Evolutionary conservation across 164 flowering plant species (phyloP).

Genomic region (Brasenia schreberi): DNA sequence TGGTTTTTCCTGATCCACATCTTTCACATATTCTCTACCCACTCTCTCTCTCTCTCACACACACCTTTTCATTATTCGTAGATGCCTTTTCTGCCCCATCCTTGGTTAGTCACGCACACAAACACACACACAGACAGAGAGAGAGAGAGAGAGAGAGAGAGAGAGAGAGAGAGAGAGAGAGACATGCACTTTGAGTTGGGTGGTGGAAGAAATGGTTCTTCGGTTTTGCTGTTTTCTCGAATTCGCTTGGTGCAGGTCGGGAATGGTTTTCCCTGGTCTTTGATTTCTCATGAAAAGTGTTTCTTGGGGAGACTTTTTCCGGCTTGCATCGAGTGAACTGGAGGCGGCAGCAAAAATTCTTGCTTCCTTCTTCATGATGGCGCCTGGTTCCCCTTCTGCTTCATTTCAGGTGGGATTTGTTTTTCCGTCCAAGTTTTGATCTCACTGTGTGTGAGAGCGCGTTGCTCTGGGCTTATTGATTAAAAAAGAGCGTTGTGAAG

Average conservation of each 20-base stretch:
- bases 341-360: background rate
- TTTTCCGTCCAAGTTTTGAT: too few relatives aligned
- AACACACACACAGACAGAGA: background rate
- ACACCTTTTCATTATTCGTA: too few relatives aligned
- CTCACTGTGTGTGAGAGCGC: too few relatives aligned
- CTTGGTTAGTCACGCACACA: too few relatives aligned
- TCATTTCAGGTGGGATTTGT: too few relatives aligned
- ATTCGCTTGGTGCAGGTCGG: conserved; percentile 1
- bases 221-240: background rate
- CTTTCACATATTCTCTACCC: background rate
- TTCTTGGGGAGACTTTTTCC: background rate
- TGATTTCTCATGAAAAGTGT: background rate
- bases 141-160: background rate
- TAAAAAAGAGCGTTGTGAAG: too few relatives aligned
- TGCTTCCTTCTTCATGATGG: too few relatives aligned
- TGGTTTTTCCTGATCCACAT: background rate
- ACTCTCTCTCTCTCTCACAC: background rate
- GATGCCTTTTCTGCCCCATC: too few relatives aligned
- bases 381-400: too few relatives aligned
- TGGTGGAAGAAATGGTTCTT: too few relatives aligned
- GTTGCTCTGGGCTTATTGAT: too few relatives aligned
- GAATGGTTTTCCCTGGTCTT: background rate
- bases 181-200: background rate
- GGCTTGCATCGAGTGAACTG: background rate
- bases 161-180: background rate